Conservation (phyloP, 1,284 basidiomycete species). For the Ceratobasidium sp. region DNA sequence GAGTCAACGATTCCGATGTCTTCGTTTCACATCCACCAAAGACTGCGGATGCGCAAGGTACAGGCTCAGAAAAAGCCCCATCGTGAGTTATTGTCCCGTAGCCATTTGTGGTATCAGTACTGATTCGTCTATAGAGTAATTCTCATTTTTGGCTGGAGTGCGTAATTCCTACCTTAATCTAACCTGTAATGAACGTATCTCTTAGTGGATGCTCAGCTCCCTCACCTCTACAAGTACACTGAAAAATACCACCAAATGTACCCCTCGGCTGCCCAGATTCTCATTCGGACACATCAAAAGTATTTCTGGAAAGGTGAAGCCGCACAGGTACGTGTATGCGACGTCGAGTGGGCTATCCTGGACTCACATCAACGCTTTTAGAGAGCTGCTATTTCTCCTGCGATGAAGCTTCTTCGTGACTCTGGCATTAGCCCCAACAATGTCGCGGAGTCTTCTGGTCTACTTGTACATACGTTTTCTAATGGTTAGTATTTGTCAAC, state of each 20-base stretch:
- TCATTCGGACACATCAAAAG: background rate
- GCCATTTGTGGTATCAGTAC: background rate
- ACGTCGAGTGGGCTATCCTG: background rate
- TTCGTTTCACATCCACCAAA: background rate
- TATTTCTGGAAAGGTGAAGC: slow-evolving; percentile 2
- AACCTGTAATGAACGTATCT: background rate
- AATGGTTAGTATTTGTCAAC: background rate
- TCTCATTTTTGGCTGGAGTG: slow-evolving; percentile 13
- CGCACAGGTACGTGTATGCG: background rate
- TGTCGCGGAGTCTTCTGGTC: background rate
- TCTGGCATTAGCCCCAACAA: background rate
- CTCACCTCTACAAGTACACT: slow-evolving; percentile 15
- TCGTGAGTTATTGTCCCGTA: background rate
- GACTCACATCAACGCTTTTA: background rate
- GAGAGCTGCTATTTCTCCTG: background rate
- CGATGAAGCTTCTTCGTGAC: background rate
- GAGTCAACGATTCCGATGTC: background rate
- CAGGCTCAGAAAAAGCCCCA: background rate
- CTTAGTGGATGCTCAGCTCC: slow-evolving; percentile 8
- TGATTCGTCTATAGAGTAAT: background rate
- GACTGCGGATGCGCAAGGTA: background rate
- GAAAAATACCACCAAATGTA: slow-evolving; percentile 1
- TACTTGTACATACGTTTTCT: slow-evolving; percentile 5
- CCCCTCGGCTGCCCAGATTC: slow-evolving; percentile 1
- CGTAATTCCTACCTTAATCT: background rate